A percentile compares a stretch with the other conserved stretches of the same genome.
Evolutionary conservation across 768 basidiomycete genomes (phyloP).

Genomic region (Mycena belliarum): DNA sequence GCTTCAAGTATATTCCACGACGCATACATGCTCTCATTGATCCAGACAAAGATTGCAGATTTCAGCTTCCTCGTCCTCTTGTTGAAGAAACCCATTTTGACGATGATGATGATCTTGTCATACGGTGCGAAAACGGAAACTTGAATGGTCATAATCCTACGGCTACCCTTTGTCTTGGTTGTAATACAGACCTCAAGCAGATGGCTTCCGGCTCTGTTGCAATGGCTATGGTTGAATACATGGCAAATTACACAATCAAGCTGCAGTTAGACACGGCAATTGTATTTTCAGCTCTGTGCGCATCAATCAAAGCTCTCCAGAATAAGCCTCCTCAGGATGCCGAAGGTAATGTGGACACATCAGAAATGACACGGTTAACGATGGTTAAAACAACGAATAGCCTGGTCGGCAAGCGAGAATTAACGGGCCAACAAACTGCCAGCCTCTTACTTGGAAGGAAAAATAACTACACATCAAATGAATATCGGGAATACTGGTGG

Average conservation of each 20-base stretch:
- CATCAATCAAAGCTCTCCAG: slow-evolving; percentile 14
- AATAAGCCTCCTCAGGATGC: slow-evolving; percentile 15
- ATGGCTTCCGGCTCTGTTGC: slow-evolving; percentile 18
- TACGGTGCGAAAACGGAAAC: slow-evolving; percentile 9
- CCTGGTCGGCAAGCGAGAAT: slow-evolving; percentile 9
- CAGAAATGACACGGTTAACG: slow-evolving; percentile 1
- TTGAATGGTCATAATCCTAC: slow-evolving; percentile 16
- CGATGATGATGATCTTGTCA: slow-evolving; percentile 1
- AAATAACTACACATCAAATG: slow-evolving; percentile 5
- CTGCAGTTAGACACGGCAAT: too few species aligned
- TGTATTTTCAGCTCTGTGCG: slow-evolving; percentile 20
- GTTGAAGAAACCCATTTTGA: slow-evolving; percentile 5
- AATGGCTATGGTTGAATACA: slow-evolving; percentile 18
- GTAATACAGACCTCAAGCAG: slow-evolving; percentile 12
- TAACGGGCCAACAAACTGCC: slow-evolving; percentile 15
- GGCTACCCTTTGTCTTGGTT: slow-evolving; percentile 1
- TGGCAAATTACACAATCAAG: not conserved
- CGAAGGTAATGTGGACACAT: slow-evolving; percentile 13
- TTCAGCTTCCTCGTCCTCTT: not conserved
- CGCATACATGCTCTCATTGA: too few species aligned
- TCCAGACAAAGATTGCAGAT: too few species aligned
- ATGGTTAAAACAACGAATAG: slow-evolving; percentile 12
- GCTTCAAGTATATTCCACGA: too few species aligned
- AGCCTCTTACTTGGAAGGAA: slow-evolving; percentile 1
- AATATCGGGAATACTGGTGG: slow-evolving; percentile 11